A percentile compares a stretch with the other conserved stretches of the same genome.
Evolutionary conservation across 2,329 filamentous ascomycete species (phyloP).

Genomic region (Trichoderma sp.): DNA sequence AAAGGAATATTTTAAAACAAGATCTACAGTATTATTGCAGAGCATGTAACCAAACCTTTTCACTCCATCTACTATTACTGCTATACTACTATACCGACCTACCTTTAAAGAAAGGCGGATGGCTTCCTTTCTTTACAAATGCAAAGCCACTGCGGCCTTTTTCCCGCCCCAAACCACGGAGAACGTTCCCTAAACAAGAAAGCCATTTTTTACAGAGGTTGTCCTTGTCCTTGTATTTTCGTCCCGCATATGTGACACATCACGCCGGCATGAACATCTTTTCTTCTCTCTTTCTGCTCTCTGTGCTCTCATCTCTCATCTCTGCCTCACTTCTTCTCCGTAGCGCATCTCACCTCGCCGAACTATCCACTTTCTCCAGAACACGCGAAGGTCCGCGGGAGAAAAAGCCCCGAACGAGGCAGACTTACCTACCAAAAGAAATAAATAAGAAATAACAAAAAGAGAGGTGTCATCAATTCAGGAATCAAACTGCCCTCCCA

Average conservation of each 20-base stretch:
- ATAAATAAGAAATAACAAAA: neutral
- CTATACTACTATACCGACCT: no score
- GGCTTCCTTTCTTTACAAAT: neutral
- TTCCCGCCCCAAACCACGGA: neutral
- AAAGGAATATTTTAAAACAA: neutral
- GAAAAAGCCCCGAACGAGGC: neutral
- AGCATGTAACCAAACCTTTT: neutral
- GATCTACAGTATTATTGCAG: neutral
- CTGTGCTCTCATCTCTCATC: no score
- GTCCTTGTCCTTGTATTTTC: neutral
- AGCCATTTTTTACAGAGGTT: neutral
- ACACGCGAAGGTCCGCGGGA: neutral
- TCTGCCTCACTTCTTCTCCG: neutral
- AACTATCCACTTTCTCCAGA: neutral
- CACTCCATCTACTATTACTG: no score
- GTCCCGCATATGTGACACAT: conserved; percentile 23
- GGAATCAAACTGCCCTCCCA: neutral
- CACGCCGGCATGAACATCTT: conserved; percentile 14
- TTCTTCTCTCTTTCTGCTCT: neutral
- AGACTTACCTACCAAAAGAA: neutral
- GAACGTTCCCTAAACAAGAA: conserved; percentile 2
- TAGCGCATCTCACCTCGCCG: neutral
- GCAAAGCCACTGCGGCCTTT: neutral
- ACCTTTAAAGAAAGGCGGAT: neutral
- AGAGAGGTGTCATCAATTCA: conserved; percentile 2